These are phyloP conservation scores for Trametes cinnabarina DNA, from an alignment of 768 basidiomycete genomes.

Conservation along the genomic window DNA sequence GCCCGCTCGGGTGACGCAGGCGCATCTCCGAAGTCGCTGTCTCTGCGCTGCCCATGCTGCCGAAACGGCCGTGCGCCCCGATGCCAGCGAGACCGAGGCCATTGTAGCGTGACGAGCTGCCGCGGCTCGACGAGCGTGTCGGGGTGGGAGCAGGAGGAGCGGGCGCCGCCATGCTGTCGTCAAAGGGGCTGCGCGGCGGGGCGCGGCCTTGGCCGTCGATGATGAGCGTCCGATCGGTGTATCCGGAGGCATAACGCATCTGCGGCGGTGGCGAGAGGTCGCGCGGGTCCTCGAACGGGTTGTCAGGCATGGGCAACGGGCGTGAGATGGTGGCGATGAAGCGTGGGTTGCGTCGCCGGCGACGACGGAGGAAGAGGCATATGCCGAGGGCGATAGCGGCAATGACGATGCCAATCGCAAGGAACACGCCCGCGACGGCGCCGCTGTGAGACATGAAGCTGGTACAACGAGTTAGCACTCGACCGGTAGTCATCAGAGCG, in stretches of 20 bases:
- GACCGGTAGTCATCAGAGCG: neutral
- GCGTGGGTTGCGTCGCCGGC: slow-evolving; percentile 30
- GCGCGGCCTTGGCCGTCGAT: neutral
- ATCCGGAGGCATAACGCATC: slow-evolving; percentile 19
- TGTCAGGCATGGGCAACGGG: slow-evolving; percentile 24
- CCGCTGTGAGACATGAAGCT: slow-evolving; percentile 68
- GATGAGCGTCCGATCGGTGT: slow-evolving; percentile 11
- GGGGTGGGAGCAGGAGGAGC: neutral
- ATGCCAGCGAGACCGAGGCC: slow-evolving; percentile 15
- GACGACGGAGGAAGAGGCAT: slow-evolving; percentile 41
- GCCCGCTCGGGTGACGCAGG: slow-evolving; percentile 4
- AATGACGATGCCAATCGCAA: slow-evolving; percentile 58
- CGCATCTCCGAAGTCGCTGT: neutral
- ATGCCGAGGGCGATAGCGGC: slow-evolving; percentile 43
- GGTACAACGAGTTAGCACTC: neutral
- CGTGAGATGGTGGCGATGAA: slow-evolving; percentile 24
- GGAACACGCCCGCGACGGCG: slow-evolving; percentile 73
- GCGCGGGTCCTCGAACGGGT: slow-evolving; percentile 39
- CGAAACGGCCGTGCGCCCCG: slow-evolving; percentile 4
- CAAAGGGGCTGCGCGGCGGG: slow-evolving; percentile 9
- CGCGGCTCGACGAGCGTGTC: neutral
- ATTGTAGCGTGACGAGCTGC: neutral
- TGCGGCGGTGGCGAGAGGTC: slow-evolving; percentile 18
- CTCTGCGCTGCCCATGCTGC: neutral
- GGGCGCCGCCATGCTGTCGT: neutral